Evolutionary conservation across 495 filamentous ascomycete genomes (phyloP), one percentile per base, ranked within the genome.

Genomic region (Podospora bellae-mahoneyi): DNA sequence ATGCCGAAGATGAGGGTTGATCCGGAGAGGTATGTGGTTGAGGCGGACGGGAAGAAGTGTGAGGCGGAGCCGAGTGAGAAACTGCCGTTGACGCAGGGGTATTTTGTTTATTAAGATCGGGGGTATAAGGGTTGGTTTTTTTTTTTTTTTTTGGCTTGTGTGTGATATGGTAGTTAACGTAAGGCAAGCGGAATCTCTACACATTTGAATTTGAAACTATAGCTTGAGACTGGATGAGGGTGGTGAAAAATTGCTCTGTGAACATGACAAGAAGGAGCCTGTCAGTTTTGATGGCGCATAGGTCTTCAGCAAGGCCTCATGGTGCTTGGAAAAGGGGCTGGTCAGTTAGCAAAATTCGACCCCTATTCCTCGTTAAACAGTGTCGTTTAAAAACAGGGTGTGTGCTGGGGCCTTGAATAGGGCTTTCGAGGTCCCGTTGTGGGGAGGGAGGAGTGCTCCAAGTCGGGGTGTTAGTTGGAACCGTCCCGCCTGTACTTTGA

Each of bases 1-100:
- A 93, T 89, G 89, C 95, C 95, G 19, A 88, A 84, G 80, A 98
- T 98, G 93, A 89, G 84, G 76, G 95, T 99, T 55, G 93, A 99
- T 73, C 92, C 95, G 10, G 95, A 98, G 82, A 87, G 85, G 72
- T 99, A 97, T 79, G 85, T 82, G 39, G 95, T 99, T 55, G 89
- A 95, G 81, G 95, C 95, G 7, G 93, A 99, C 78, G 93, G 92
- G 0, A 77, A 83, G 77, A 78, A 88, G 23, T 95, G 91, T 75
- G 85, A 81, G 23, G 92, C 93, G 0, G 92, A 90, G 78, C 92
- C 95, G 20, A 87, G 91, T 56, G 78, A 75, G 16, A 82, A 71
- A 65, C 75, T 99, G 78, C 95, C 96, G 60, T 77, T 98, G 75
- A 89, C 91, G 71, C 94, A 97, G 85, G 80, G 75, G 18, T 94